These are phyloP conservation scores for Clitoria ternatea DNA, from an alignment of 306 rosid genomes.

Conservation along the genomic window DNA sequence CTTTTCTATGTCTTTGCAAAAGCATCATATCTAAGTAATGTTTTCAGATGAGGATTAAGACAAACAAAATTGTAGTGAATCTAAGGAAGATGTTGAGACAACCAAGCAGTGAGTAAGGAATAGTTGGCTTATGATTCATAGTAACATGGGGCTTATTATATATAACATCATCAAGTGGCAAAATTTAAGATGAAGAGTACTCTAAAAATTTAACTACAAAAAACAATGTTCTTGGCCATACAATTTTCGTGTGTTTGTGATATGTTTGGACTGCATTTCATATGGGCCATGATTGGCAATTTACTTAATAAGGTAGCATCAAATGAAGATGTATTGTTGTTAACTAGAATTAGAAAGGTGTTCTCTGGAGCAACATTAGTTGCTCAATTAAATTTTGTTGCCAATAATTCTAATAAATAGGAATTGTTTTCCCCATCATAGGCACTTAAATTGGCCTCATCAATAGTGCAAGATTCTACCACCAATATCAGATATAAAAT, in stretches of 20 bases:
- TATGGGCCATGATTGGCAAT: conserved; percentile 9
- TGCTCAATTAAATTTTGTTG: background rate
- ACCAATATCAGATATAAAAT: no score
- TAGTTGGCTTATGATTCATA: conserved; percentile 57
- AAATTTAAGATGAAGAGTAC: background rate
- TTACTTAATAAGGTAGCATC: background rate
- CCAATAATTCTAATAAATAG: background rate
- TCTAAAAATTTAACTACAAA: conserved; percentile 9
- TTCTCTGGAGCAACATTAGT: no score
- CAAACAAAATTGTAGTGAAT: conserved; percentile 56
- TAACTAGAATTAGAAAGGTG: no score
- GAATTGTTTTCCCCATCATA: no score
- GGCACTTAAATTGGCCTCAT: no score
- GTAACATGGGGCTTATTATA: conserved; percentile 61
- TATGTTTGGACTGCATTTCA: conserved; percentile 22
- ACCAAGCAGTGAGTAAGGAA: conserved; percentile 62
- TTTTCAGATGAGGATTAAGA: conserved; percentile 74
- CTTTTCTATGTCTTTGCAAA: conserved; percentile 70
- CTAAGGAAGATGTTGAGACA: conserved; percentile 74
- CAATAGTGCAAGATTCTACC: no score
- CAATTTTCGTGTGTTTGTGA: conserved; percentile 34
- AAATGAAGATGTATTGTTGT: background rate
- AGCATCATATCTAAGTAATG: conserved; percentile 82
- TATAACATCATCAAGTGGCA: conserved; percentile 46
- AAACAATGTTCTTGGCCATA: conserved; percentile 45